phyloP scores from a whole-genome alignment of 306 rosid genomes.

The Alnus glutinosa region DNA sequence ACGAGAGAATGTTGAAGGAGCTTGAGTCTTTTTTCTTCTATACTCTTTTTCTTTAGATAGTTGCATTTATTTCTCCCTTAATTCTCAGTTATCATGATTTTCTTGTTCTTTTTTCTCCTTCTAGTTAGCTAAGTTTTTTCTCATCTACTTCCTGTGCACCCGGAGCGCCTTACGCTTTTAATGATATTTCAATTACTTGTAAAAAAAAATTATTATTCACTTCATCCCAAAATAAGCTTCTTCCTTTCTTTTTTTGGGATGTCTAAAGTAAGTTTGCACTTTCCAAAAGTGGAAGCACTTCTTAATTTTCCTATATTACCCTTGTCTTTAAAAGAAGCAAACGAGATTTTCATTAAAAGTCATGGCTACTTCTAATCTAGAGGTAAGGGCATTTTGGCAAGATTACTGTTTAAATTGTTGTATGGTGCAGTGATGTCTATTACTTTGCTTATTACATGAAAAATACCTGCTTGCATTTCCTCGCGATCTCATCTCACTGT shows the following conservation, averaged over 20 bases:
- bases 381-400: background rate
- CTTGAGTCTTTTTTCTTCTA: too few relatives aligned
- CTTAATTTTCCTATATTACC: background rate
- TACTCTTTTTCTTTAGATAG: too few relatives aligned
- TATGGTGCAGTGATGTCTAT: background rate
- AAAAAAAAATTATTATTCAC: background rate
- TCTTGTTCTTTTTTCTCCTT: too few relatives aligned
- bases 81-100: too few relatives aligned
- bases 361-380: background rate
- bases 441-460: background rate
- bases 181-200: too few relatives aligned
- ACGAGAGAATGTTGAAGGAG: too few relatives aligned
- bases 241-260: background rate
- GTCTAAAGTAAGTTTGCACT: background rate
- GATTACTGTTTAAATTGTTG: background rate
- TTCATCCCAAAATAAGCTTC: background rate
- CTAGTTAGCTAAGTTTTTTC: too few relatives aligned
- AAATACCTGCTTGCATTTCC: background rate
- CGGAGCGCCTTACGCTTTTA: too few relatives aligned
- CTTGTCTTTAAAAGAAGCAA: background rate
- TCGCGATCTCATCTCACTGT: background rate
- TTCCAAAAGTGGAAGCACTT: background rate
- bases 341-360: background rate
- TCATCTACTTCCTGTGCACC: too few relatives aligned
- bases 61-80: too few relatives aligned